Conservation (phyloP, 2,329 filamentous ascomycete species). For the Corniculantispora saksenae region DNA sequence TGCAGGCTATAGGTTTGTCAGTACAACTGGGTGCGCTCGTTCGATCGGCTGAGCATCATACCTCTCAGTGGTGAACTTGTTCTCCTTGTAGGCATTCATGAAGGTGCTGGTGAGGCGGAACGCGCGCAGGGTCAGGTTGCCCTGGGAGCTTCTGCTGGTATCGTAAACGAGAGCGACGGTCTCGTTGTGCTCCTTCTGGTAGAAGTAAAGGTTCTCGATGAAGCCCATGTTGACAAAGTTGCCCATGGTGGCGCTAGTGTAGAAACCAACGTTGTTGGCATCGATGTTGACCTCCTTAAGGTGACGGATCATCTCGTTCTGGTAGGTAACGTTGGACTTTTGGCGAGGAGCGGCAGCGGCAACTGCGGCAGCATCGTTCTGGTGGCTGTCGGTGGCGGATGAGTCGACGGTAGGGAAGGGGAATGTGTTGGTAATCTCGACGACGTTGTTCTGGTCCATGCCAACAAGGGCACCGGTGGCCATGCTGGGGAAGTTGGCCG, state of each 20-base stretch:
- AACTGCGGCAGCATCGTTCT: slow-evolving; percentile 71
- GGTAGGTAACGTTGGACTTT: slow-evolving; percentile 85
- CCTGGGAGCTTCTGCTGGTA: slow-evolving; percentile 91
- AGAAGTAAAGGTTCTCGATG: slow-evolving; percentile 97
- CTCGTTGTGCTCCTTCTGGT: slow-evolving; percentile 91
- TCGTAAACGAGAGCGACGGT: slow-evolving; percentile 92
- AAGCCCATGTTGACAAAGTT: slow-evolving; percentile 95
- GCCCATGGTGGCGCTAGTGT: slow-evolving; percentile 97
- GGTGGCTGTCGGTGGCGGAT: slow-evolving; percentile 68
- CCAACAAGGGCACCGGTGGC: slow-evolving; percentile 90
- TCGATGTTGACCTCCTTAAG: slow-evolving; percentile 97
- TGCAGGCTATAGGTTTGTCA: slow-evolving; percentile 65
- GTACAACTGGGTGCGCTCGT: background rate
- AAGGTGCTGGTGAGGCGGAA: slow-evolving; percentile 88
- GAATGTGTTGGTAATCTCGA: slow-evolving; percentile 94
- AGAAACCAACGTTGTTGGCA: slow-evolving; percentile 97
- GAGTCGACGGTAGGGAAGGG: slow-evolving; percentile 85
- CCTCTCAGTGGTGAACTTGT: slow-evolving; percentile 96
- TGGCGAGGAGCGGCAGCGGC: slow-evolving; percentile 88
- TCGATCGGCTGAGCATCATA: slow-evolving; percentile 45
- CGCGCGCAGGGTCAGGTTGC: slow-evolving; percentile 83
- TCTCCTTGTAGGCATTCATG: slow-evolving; percentile 91
- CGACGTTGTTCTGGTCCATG: slow-evolving; percentile 79
- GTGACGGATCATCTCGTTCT: slow-evolving; percentile 96
- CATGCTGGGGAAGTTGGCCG: slow-evolving; percentile 81